Evolutionary conservation across 768 basidiomycete species (phyloP).

Genomic region (Lanmaoa rubissima): DNA sequence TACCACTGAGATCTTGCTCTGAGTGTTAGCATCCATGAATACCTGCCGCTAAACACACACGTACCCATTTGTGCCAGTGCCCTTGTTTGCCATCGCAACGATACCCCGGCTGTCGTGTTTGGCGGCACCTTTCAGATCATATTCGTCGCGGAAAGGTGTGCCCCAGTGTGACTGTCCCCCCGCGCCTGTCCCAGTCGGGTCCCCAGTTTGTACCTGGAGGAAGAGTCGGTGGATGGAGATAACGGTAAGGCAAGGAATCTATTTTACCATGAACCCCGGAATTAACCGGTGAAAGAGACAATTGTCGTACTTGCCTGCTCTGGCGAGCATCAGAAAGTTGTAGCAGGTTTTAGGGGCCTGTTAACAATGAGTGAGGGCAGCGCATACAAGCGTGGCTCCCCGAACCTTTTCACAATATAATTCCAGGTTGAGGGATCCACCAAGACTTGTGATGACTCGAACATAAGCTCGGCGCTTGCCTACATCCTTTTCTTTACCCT

Average conservation of each 20-base stretch:
- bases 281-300: constrained; percentile 90
- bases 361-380: not conserved
- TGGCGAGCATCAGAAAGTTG: constrained; percentile 94
- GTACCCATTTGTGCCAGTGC: constrained; percentile 83
- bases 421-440: constrained; percentile 83
- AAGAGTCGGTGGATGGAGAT: constrained; percentile 1
- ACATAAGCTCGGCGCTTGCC: constrained; percentile 92
- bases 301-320: constrained; percentile 86
- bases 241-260: not conserved
- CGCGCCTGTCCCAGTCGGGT: constrained; percentile 92
- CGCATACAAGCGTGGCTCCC: not conserved
- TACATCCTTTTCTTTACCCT: constrained; percentile 91
- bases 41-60: constrained; percentile 11
- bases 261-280: constrained; percentile 88
- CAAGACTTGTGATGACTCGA: constrained; percentile 90
- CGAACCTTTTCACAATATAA: constrained; percentile 84
- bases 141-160: constrained; percentile 93
- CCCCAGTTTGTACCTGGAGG: constrained; percentile 90
- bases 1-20: constrained; percentile 85
- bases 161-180: constrained; percentile 96
- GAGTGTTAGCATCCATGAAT: not conserved
- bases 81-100: constrained; percentile 95
- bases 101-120: constrained; percentile 84
- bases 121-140: constrained; percentile 82
- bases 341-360: constrained; percentile 98